These are phyloP conservation scores for Meyerozyma smithsonii DNA, from an alignment of 1,139 yeast genomes.

Conservation along the genomic window DNA sequence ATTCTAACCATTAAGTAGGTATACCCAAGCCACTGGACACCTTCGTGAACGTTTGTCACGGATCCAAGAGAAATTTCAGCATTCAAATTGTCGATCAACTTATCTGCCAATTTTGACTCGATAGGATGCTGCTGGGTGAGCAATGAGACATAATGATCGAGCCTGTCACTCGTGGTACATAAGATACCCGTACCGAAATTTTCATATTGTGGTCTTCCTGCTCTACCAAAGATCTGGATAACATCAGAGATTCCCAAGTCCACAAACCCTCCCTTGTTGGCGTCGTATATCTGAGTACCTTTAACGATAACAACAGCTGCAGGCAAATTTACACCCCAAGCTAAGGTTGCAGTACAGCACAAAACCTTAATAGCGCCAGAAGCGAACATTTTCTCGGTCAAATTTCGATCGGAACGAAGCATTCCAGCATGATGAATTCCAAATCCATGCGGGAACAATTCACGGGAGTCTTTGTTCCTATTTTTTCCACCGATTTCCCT, in stretches of 20 bases:
- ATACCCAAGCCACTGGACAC: conserved; percentile 93
- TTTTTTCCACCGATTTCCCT: conserved; percentile 67
- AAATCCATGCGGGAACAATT: conserved; percentile 76
- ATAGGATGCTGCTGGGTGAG: conserved; percentile 96
- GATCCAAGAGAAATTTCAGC: conserved; percentile 96
- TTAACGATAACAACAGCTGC: conserved; percentile 96
- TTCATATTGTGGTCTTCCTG: conserved; percentile 98
- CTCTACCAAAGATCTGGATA: conserved; percentile 97
- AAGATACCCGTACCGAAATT: conserved; percentile 88
- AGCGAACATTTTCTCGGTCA: conserved; percentile 83
- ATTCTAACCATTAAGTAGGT: conserved; percentile 92
- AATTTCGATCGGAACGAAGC: conserved; percentile 84
- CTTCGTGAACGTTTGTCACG: conserved; percentile 92
- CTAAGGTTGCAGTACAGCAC: conserved; percentile 95
- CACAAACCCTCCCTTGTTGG: conserved; percentile 90
- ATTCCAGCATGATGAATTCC: conserved; percentile 98
- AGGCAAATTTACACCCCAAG: conserved; percentile 99
- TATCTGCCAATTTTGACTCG: conserved; percentile 75
- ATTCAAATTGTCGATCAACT: conserved; percentile 84
- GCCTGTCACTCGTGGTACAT: conserved; percentile 73
- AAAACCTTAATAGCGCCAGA: conserved; percentile 84
- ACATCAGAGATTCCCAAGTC: conserved; percentile 96
- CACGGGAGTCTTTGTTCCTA: conserved; percentile 75
- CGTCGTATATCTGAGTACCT: conserved; percentile 94
- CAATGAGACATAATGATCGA: conserved; percentile 82